These are phyloP conservation scores for Trametes polyzona DNA, from an alignment of 1,284 basidiomycete species.

Conservation along the genomic window DNA sequence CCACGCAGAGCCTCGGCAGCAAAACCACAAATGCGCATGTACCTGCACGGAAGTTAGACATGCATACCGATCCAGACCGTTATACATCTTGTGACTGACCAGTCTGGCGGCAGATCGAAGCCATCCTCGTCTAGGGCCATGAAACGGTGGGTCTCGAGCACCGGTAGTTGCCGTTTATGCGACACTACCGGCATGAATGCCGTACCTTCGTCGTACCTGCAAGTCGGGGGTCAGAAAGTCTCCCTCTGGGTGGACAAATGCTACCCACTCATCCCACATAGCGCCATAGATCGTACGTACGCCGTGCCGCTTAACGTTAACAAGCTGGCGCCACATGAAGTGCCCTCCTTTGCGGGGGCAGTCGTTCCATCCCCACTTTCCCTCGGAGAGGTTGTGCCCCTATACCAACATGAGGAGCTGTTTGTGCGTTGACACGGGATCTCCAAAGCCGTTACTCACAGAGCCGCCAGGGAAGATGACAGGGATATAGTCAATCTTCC, in stretches of 20 bases:
- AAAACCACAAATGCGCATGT: slow-evolving; percentile 77
- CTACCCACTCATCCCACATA: slow-evolving; percentile 82
- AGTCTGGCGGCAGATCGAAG: slow-evolving; percentile 72
- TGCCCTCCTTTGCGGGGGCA: slow-evolving; percentile 68
- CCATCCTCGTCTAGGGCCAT: slow-evolving; percentile 75
- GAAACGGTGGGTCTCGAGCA: slow-evolving; percentile 58
- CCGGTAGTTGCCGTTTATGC: slow-evolving; percentile 58
- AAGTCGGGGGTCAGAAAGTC: slow-evolving; percentile 27
- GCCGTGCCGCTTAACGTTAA: slow-evolving; percentile 62
- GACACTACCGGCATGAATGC: slow-evolving; percentile 72
- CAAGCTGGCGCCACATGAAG: slow-evolving; percentile 77
- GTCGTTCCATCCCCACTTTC: slow-evolving; percentile 69
- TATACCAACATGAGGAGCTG: neutral
- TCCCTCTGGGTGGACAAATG: neutral
- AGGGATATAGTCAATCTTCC: slow-evolving; percentile 73
- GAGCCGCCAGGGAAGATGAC: slow-evolving; percentile 77
- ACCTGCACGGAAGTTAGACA: slow-evolving; percentile 45
- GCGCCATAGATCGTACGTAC: slow-evolving; percentile 74
- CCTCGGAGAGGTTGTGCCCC: slow-evolving; percentile 67
- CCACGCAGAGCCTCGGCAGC: slow-evolving; percentile 68
- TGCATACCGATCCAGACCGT: slow-evolving; percentile 2
- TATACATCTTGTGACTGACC: slow-evolving; percentile 44
- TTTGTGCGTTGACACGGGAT: neutral
- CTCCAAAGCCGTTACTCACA: slow-evolving; percentile 52
- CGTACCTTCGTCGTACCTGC: slow-evolving; percentile 80